Percentiles rank a stretch among this genome's conserved stretches.
Evolutionary conservation across 2,329 filamentous ascomycete genomes (phyloP).

Genomic region (Ophiostoma sp.): DNA sequence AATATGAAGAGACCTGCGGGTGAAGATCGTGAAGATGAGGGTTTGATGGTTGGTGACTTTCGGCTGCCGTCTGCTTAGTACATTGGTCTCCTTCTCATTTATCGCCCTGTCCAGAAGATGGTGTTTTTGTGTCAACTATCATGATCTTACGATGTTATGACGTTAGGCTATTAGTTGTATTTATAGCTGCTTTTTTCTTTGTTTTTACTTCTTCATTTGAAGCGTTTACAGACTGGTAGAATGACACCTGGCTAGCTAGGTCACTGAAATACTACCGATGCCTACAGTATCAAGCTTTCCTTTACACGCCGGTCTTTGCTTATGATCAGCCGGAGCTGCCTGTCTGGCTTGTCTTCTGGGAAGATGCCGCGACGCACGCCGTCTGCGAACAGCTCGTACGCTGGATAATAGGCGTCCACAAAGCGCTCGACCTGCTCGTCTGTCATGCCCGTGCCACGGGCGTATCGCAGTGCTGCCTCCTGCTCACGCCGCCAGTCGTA

Average conservation of each 20-base stretch:
- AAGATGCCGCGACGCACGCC: constrained; percentile 57
- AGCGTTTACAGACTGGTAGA: neutral
- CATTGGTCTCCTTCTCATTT: too few species aligned
- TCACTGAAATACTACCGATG: neutral
- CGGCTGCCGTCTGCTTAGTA: neutral
- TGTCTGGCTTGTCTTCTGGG: constrained; percentile 44
- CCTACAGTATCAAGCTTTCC: constrained; percentile 45
- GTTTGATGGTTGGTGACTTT: neutral
- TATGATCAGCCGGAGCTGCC: constrained; percentile 59
- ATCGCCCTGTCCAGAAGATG: too few species aligned
- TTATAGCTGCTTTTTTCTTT: neutral
- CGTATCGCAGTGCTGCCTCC: constrained; percentile 62
- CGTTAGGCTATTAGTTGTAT: neutral
- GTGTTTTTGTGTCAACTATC: neutral
- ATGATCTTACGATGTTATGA: neutral
- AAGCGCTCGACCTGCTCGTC: constrained; percentile 73
- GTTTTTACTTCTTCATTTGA: neutral
- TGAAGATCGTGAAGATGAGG: neutral
- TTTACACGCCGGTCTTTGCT: constrained; percentile 55
- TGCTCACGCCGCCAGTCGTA: constrained; percentile 82
- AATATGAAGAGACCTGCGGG: neutral
- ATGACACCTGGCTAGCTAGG: neutral
- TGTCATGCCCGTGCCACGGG: constrained; percentile 72
- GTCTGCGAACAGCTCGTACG: constrained; percentile 64
- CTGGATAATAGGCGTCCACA: constrained; percentile 63